A percentile compares a stretch with the other conserved stretches of the same genome.
Evolutionary conservation across 192 early-diverging fungal genomes (phyloP).

Genomic region (Backusella australiensis): DNA sequence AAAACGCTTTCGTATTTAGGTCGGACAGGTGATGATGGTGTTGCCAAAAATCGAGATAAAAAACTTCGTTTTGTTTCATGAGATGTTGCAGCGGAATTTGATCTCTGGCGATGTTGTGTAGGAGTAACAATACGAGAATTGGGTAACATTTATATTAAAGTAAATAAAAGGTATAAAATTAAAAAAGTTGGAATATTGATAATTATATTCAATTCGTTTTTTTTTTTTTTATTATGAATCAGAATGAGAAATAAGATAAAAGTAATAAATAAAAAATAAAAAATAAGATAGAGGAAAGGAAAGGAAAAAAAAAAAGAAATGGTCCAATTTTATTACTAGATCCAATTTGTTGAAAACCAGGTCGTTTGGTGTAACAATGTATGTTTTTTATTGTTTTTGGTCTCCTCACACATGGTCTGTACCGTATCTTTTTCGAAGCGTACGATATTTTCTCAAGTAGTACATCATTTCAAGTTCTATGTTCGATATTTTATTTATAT

Average conservation of each 20-base stretch:
- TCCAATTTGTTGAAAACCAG: background rate
- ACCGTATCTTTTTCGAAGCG: conserved; percentile 32
- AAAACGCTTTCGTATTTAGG: conserved; percentile 9
- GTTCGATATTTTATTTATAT: background rate
- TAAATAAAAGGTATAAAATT: background rate
- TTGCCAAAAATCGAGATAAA: conserved; percentile 9
- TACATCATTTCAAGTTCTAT: conserved; percentile 44
- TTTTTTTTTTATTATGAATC: background rate
- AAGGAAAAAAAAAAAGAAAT: background rate
- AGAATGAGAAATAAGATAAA: conserved; percentile 14
- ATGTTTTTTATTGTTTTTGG: conserved; percentile 6
- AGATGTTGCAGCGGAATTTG: background rate
- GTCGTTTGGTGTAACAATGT: background rate
- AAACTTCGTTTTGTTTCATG: conserved; percentile 1
- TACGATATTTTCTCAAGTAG: conserved; percentile 44
- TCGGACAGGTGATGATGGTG: background rate
- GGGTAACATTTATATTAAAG: conserved; percentile 16
- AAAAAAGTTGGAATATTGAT: background rate
- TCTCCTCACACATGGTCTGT: conserved; percentile 7
- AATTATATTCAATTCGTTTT: background rate
- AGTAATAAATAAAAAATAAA: background rate
- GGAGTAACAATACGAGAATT: conserved; percentile 24
- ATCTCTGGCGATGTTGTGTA: background rate
- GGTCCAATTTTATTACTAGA: background rate
- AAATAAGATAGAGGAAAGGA: background rate